Conservation (phyloP, 2,329 filamentous ascomycete species). For the Penicillium sp. region DNA sequence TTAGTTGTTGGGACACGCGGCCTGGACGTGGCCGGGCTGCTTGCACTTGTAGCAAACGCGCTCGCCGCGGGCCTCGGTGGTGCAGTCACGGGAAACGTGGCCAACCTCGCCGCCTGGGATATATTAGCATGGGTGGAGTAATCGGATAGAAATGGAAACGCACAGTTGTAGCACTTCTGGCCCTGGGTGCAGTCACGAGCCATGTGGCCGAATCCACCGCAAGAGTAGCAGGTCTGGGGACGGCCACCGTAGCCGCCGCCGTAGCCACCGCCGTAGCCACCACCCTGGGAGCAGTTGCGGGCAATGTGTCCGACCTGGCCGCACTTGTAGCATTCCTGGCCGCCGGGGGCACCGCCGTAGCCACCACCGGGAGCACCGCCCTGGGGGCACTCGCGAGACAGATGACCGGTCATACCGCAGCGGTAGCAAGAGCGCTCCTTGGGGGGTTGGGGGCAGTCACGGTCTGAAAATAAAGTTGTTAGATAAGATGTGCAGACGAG, state of each 20-base stretch:
- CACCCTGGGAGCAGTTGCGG: conserved; percentile 62
- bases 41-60: conserved; percentile 99
- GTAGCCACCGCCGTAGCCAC: conserved; percentile 54
- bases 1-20: conserved; percentile 88
- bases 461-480: conserved; percentile 58
- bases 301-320: conserved; percentile 96
- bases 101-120: conserved; percentile 75
- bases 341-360: conserved; percentile 50
- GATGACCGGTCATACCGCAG: conserved; percentile 79
- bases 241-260: conserved; percentile 56
- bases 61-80: conserved; percentile 86
- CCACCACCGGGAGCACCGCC: conserved; percentile 50
- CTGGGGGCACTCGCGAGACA: conserved; percentile 75
- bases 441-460: conserved; percentile 85
- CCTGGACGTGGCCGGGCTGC: conserved; percentile 87
- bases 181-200: conserved; percentile 98
- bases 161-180: conserved; percentile 99
- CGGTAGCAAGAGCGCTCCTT: conserved; percentile 78
- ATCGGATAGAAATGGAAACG: conserved; percentile 28
- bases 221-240: conserved; percentile 95
- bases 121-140: not conserved
- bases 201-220: conserved; percentile 96
- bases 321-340: conserved; percentile 95
- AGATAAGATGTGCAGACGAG: conserved; percentile 6
- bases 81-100: conserved; percentile 94